phyloP scores from a whole-genome alignment of 805 yeast species.

The Barnettozyma botsteinii region DNA sequence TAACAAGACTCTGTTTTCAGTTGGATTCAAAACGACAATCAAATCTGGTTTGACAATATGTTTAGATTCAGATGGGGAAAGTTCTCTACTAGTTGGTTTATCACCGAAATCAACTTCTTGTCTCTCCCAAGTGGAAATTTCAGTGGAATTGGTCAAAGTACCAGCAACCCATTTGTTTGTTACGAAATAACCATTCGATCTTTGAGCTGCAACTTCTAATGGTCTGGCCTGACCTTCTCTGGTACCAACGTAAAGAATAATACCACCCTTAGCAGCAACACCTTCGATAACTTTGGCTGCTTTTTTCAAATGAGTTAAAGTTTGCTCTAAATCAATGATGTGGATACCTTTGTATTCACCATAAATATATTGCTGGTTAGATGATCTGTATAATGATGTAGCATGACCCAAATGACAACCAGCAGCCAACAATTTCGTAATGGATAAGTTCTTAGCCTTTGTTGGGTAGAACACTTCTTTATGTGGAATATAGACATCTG shows the following conservation, averaged over 20 bases:
- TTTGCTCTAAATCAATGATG: conserved; percentile 83
- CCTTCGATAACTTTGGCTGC: conserved; percentile 85
- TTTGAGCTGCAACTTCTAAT: conserved; percentile 71
- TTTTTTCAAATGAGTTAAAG: conserved; percentile 65
- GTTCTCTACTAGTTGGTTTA: conserved; percentile 52
- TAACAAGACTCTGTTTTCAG: conserved; percentile 74
- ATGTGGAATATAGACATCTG: conserved; percentile 64
- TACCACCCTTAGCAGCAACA: conserved; percentile 78
- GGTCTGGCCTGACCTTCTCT: conserved; percentile 69
- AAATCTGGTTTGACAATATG: conserved; percentile 80
- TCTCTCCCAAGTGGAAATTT: conserved; percentile 57
- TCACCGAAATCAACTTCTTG: conserved; percentile 76
- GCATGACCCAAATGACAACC: conserved; percentile 96
- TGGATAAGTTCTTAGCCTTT: conserved; percentile 49
- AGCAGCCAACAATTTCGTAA: conserved; percentile 74
- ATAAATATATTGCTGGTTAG: conserved; percentile 79
- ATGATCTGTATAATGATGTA: conserved; percentile 68
- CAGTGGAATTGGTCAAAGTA: conserved; percentile 78
- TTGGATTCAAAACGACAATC: conserved; percentile 80
- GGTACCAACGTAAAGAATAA: conserved; percentile 80
- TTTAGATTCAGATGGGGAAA: conserved; percentile 43
- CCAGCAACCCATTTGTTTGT: conserved; percentile 92
- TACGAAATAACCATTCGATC: conserved; percentile 77
- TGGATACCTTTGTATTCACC: conserved; percentile 91
- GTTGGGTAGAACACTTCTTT: conserved; percentile 58